A percentile compares a stretch with the other conserved stretches of the same genome.
These are phyloP conservation scores for Eruca vesicaria DNA, from an alignment of 441 rosid genomes.

Conservation along the genomic window DNA sequence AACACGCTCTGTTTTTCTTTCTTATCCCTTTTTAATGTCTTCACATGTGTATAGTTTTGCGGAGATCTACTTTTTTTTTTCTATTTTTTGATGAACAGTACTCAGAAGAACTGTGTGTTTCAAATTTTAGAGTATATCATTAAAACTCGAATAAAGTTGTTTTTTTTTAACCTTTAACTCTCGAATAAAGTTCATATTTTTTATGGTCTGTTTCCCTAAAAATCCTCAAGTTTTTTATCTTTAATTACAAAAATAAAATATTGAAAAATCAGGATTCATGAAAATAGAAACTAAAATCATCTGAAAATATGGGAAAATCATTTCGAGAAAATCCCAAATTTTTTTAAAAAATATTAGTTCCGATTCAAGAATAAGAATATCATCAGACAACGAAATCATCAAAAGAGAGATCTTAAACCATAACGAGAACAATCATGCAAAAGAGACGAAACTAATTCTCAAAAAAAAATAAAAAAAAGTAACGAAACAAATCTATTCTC, in stretches of 20 bases:
- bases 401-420: not conserved
- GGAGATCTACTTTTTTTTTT: conserved; percentile 26
- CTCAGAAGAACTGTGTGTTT: not conserved
- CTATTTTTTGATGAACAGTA: conserved; percentile 16
- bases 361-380: conserved; percentile 7
- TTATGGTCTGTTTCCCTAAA: not conserved
- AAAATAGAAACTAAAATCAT: not conserved
- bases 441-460: conserved; percentile 15
- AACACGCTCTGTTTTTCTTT: conserved; percentile 7
- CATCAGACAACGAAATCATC: not conserved
- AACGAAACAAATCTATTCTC: conserved; percentile 24
- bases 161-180: not conserved
- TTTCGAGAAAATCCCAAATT: not conserved
- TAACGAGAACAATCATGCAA: conserved; percentile 16
- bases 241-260: not conserved
- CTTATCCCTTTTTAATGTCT: not conserved
- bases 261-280: not conserved
- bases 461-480: too few relatives aligned
- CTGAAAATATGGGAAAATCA: not conserved
- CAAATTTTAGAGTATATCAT: not conserved
- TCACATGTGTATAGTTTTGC: conserved; percentile 17
- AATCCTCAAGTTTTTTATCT: not conserved
- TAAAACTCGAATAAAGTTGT: not conserved
- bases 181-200: not conserved
- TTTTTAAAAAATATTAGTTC: not conserved